Percentiles rank a stretch among this genome's conserved stretches.
Evolutionary conservation across 495 filamentous ascomycete genomes (phyloP).

Genomic region (Lasiosphaeriaceae sp.): DNA sequence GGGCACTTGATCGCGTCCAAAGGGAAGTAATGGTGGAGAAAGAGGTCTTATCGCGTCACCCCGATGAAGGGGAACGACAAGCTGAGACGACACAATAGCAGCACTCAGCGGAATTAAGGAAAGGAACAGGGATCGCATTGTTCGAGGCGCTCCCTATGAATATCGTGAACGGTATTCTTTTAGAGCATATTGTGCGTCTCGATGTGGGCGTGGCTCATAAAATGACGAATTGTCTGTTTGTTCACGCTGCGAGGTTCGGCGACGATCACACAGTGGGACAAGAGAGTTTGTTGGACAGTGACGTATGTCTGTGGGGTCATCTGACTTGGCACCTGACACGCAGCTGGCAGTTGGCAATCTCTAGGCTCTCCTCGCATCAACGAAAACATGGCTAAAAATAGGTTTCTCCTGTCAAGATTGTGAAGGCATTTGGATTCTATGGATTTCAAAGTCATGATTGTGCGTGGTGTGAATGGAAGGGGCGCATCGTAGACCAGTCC

Average conservation of each 20-base stretch:
- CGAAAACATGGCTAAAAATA: too few species aligned
- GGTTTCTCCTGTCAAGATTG: too few species aligned
- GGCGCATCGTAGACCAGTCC: too few species aligned
- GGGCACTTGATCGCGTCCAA: conserved; percentile 26
- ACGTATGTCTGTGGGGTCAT: conserved; percentile 17
- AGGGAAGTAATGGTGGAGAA: conserved; percentile 2
- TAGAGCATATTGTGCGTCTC: not conserved
- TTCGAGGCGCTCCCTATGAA: not conserved
- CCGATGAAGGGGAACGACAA: conserved; percentile 23
- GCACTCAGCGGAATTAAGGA: conserved; percentile 16
- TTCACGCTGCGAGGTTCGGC: not conserved
- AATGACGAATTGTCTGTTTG: not conserved
- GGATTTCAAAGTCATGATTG: too few species aligned
- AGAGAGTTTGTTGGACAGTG: too few species aligned
- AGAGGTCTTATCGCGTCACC: not conserved
- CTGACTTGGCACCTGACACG: conserved; percentile 14
- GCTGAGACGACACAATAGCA: conserved; percentile 20
- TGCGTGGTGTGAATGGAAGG: too few species aligned
- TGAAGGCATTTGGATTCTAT: too few species aligned
- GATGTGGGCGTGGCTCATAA: too few species aligned
- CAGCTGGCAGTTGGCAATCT: too few species aligned
- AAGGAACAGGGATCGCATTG: conserved; percentile 17
- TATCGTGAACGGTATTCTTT: not conserved
- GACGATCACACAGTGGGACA: not conserved
- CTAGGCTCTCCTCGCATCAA: too few species aligned